These are phyloP conservation scores for Kockiozyma suomiensis DNA, from an alignment of 805 yeast genomes.

Conservation along the genomic window DNA sequence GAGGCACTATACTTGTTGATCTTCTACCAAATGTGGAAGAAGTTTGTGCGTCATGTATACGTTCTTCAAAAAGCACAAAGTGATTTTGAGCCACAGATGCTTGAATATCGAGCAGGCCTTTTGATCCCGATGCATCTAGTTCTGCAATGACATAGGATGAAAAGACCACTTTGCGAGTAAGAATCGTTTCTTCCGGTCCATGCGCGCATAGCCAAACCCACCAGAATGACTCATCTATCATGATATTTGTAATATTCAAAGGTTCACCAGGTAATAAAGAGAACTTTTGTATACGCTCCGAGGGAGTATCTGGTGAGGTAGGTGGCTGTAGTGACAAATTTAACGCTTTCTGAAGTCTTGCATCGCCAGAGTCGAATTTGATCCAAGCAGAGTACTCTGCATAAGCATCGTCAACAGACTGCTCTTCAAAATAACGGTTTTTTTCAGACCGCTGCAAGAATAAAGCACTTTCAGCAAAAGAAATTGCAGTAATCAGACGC, in stretches of 20 bases:
- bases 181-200: conserved; percentile 23
- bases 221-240: conserved; percentile 24
- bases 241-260: conserved; percentile 12
- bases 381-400: background rate
- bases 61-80: conserved; percentile 9
- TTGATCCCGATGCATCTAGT: background rate
- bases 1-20: background rate
- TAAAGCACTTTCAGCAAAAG: background rate
- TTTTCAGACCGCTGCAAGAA: too few relatives aligned
- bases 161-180: conserved; percentile 11
- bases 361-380: background rate
- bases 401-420: background rate
- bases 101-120: background rate
- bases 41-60: background rate
- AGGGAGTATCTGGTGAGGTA: background rate
- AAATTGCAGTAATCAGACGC: conserved; percentile 2
- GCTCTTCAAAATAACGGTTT: background rate
- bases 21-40: background rate
- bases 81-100: background rate
- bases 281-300: too few relatives aligned
- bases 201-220: conserved; percentile 29
- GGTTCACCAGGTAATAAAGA: background rate
- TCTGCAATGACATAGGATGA: conserved; percentile 17
- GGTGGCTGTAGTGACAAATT: background rate
- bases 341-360: background rate